Percentiles rank a stretch among this genome's conserved stretches.
Evolutionary conservation across 176 grass and related monocot genomes (phyloP).

Genomic region (Raddia distichophylla): DNA sequence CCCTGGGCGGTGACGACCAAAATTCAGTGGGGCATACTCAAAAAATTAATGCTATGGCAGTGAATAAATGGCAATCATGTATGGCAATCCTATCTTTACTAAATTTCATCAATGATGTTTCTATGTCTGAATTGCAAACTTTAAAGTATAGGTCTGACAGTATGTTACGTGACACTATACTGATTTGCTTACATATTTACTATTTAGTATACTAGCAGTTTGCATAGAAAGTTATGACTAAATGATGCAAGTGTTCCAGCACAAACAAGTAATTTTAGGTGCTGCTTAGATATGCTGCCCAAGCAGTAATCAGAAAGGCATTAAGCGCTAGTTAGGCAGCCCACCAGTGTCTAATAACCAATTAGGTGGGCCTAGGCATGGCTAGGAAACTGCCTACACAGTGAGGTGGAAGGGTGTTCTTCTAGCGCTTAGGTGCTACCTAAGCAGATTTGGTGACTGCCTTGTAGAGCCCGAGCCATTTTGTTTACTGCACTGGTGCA

Average conservation of each 20-base stretch:
- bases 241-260: not conserved
- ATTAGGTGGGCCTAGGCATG: too few species aligned
- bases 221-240: conserved; percentile 3
- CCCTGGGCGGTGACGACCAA: conserved; percentile 70
- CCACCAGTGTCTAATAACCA: too few species aligned
- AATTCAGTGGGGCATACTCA: conserved; percentile 70
- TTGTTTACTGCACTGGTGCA: conserved; percentile 1
- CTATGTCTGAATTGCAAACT: not conserved
- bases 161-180: not conserved
- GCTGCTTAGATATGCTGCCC: not conserved
- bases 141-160: conserved; percentile 1
- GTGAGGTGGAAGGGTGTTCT: too few species aligned
- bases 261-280: conserved; percentile 4
- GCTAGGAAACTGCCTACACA: too few species aligned
- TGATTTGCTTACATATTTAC: not conserved
- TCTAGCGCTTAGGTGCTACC: too few species aligned
- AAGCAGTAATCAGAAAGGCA: not conserved
- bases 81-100: conserved; percentile 38
- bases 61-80: conserved; percentile 99
- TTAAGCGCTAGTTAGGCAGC: too few species aligned
- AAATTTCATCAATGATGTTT: conserved; percentile 17
- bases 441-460: too few species aligned
- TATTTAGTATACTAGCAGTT: not conserved
- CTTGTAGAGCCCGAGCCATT: not conserved
- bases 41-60: conserved; percentile 96